A percentile compares a stretch with the other conserved stretches of the same genome.
phyloP scores from a whole-genome alignment of 1,284 basidiomycete genomes.

The Taiwanofungus camphoratus region DNA sequence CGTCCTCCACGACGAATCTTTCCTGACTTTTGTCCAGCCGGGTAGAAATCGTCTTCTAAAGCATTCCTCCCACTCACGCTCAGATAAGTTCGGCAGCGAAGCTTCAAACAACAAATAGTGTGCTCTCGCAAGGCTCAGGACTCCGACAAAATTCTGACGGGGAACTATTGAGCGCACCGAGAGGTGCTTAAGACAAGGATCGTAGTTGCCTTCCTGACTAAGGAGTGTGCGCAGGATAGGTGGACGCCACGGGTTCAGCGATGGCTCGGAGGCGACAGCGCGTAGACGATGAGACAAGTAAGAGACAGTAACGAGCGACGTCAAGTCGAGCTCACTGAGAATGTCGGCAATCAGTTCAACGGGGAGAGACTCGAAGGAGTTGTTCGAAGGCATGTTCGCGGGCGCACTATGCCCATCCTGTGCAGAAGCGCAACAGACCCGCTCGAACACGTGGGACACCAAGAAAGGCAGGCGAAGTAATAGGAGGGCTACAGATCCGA shows the following conservation, averaged over 20 bases:
- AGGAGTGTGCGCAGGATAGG: constrained; percentile 57
- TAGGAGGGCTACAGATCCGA: not conserved
- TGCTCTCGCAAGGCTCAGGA: constrained; percentile 52
- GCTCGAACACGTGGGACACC: not conserved
- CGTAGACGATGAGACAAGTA: constrained; percentile 54
- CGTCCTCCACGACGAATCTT: constrained; percentile 53
- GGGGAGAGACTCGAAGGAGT: constrained; percentile 48
- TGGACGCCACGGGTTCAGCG: constrained; percentile 67
- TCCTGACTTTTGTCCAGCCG: constrained; percentile 65
- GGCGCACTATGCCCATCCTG: too few relatives aligned
- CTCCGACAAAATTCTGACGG: constrained; percentile 69
- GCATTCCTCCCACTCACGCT: constrained; percentile 64
- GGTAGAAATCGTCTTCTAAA: constrained; percentile 66
- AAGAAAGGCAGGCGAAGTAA: not conserved
- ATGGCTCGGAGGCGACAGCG: constrained; percentile 50
- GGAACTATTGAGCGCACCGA: constrained; percentile 57
- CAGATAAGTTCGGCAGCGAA: constrained; percentile 58
- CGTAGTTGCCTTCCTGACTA: constrained; percentile 35
- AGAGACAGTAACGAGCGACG: constrained; percentile 50
- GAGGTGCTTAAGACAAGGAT: constrained; percentile 47
- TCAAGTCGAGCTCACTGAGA: constrained; percentile 58
- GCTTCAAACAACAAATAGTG: constrained; percentile 59
- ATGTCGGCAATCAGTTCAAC: constrained; percentile 72
- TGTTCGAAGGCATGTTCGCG: not conserved
- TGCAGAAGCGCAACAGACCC: too few relatives aligned